A percentile compares a stretch with the other conserved stretches of the same genome.
These are phyloP conservation scores for Talaromyces sp. DNA, from an alignment of 2,329 filamentous ascomycete genomes.

Conservation along the genomic window DNA sequence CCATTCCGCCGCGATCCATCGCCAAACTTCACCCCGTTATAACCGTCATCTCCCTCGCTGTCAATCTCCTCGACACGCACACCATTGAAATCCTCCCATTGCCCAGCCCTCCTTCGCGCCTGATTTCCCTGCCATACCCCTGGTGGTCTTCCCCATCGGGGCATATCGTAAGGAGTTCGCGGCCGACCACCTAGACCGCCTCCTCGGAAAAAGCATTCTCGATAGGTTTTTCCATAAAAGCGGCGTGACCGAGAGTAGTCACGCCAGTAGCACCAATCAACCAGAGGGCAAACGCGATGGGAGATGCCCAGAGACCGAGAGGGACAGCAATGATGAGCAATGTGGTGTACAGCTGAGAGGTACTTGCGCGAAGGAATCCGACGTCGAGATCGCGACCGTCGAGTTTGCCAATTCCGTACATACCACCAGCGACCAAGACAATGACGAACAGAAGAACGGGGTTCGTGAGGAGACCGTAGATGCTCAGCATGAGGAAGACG, in stretches of 20 bases:
- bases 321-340: conserved; percentile 81
- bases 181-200: conserved; percentile 99
- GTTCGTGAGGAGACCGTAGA: conserved; percentile 93
- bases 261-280: conserved; percentile 93
- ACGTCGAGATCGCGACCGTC: conserved; percentile 85
- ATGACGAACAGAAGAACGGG: conserved; percentile 86
- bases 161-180: conserved; percentile 91
- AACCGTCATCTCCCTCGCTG: conserved; percentile 47
- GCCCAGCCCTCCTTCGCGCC: conserved; percentile 54
- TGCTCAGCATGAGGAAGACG: conserved; percentile 89
- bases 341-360: conserved; percentile 90
- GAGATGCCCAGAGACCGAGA: conserved; percentile 79
- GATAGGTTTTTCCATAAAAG: conserved; percentile 97
- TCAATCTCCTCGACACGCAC: conserved; percentile 43
- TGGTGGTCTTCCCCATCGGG: conserved; percentile 99
- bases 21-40: conserved; percentile 27
- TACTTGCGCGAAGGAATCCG: conserved; percentile 76
- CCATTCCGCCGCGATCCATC: conserved; percentile 36
- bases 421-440: conserved; percentile 76
- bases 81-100: conserved; percentile 50
- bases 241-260: conserved; percentile 89
- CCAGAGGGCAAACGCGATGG: conserved; percentile 85
- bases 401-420: conserved; percentile 89
- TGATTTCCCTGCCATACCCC: conserved; percentile 71
- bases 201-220: conserved; percentile 99